phyloP scores from a whole-genome alignment of 2,329 filamentous ascomycete species.

The Cercospora nicotianae region DNA sequence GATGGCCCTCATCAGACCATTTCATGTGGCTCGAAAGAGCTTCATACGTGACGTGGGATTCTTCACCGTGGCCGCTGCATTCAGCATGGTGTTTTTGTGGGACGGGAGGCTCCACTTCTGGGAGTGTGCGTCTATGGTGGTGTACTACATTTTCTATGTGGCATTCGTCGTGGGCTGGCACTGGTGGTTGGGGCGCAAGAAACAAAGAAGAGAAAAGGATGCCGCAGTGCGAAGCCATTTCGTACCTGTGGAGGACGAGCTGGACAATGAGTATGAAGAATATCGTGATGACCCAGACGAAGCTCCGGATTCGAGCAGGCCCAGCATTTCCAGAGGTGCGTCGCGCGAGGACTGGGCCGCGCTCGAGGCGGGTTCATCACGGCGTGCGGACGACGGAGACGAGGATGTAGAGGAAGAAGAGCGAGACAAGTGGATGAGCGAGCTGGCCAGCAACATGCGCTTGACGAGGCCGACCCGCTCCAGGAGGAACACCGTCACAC shows the following conservation, averaged over 20 bases:
- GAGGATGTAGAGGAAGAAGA: constrained; percentile 66
- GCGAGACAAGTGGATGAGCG: constrained; percentile 65
- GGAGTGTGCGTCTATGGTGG: constrained; percentile 90
- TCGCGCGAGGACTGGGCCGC: constrained; percentile 65
- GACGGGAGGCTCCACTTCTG: constrained; percentile 82
- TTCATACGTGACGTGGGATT: constrained; percentile 91
- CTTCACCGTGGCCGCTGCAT: constrained; percentile 82
- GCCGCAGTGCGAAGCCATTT: constrained; percentile 73
- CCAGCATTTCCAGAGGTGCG: constrained; percentile 44
- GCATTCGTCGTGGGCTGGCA: constrained; percentile 87
- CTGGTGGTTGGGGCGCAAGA: constrained; percentile 71
- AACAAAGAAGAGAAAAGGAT: constrained; percentile 63
- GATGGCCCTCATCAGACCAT: constrained; percentile 95
- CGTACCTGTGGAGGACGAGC: constrained; percentile 60
- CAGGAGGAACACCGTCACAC: constrained; percentile 72
- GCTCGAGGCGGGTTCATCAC: constrained; percentile 54
- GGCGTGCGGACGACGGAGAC: constrained; percentile 54
- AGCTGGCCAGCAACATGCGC: constrained; percentile 92
- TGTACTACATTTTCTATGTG: constrained; percentile 88
- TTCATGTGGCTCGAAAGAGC: constrained; percentile 82
- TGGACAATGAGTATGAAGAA: constrained; percentile 46
- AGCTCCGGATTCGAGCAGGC: constrained; percentile 44
- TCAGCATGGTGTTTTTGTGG: constrained; percentile 82
- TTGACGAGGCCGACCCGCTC: constrained; percentile 68
- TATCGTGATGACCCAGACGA: constrained; percentile 55